These are phyloP conservation scores for Harringtonia lauricola DNA, from an alignment of 2,329 filamentous ascomycete species.

Conservation along the genomic window DNA sequence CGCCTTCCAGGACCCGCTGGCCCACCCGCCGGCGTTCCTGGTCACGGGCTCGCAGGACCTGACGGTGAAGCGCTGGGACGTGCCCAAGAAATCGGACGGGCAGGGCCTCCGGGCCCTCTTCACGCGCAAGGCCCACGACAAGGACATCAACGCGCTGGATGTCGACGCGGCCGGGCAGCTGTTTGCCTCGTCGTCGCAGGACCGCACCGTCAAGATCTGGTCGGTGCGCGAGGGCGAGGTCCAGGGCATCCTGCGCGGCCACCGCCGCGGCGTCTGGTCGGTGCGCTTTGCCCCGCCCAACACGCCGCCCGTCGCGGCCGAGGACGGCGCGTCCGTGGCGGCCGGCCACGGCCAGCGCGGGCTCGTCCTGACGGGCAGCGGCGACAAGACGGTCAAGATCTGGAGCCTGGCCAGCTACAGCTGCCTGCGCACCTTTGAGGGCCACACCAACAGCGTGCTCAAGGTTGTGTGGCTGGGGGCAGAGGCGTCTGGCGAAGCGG, in stretches of 20 bases:
- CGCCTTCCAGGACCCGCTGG: constrained; percentile 61
- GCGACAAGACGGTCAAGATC: constrained; percentile 91
- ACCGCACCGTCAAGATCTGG: constrained; percentile 96
- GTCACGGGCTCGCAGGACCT: constrained; percentile 91
- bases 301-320: constrained; percentile 61
- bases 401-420: constrained; percentile 91
- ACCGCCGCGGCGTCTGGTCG: constrained; percentile 92
- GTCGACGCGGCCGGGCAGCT: constrained; percentile 63
- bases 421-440: constrained; percentile 88
- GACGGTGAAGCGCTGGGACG: constrained; percentile 90
- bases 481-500: constrained; percentile 37
- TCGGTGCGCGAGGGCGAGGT: constrained; percentile 82
- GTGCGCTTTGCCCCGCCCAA: constrained; percentile 78
- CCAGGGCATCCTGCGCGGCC: constrained; percentile 81
- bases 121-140: constrained; percentile 93
- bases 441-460: constrained; percentile 88
- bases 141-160: constrained; percentile 94
- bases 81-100: constrained; percentile 44
- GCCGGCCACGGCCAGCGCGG: constrained; percentile 58
- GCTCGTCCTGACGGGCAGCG: constrained; percentile 78
- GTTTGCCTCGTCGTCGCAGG: constrained; percentile 93
- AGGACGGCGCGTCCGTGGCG: constrained; percentile 50
- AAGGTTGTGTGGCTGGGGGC: constrained; percentile 78
- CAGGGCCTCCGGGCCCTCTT: constrained; percentile 52
- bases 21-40: constrained; percentile 71